A percentile compares a stretch with the other conserved stretches of the same genome.
phyloP scores from a whole-genome alignment of 805 yeast genomes.

The Lipomyces japonicus region DNA sequence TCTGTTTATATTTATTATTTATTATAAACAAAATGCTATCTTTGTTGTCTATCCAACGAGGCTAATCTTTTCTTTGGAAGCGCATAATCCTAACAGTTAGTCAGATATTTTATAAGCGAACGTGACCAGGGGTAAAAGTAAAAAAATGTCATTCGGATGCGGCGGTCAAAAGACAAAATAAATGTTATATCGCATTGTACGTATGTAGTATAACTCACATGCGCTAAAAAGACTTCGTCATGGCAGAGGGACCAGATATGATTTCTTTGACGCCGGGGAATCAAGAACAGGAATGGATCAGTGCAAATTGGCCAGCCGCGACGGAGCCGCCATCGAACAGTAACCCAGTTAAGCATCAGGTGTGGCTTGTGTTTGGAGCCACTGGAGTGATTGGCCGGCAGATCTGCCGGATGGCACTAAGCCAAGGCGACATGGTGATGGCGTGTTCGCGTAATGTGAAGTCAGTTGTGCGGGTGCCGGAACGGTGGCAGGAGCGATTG shows the following conservation, averaged over 20 bases:
- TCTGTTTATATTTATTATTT: too few species aligned
- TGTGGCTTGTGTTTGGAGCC: slow-evolving; percentile 32
- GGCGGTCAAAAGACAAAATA: too few species aligned
- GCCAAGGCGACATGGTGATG: slow-evolving; percentile 30
- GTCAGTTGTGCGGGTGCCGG: slow-evolving; percentile 13
- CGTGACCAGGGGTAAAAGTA: too few species aligned
- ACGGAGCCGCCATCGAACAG: slow-evolving; percentile 15
- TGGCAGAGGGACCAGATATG: background rate
- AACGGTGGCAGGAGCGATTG: slow-evolving; percentile 24
- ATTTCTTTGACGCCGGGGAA: slow-evolving; percentile 2
- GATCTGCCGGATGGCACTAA: slow-evolving; percentile 28
- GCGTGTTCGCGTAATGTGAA: slow-evolving; percentile 25
- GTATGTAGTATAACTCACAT: too few species aligned
- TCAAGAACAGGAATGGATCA: slow-evolving; percentile 8
- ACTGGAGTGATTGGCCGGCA: slow-evolving; percentile 32
- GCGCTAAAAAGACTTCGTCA: slow-evolving; percentile 3
- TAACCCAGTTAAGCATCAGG: slow-evolving; percentile 16
- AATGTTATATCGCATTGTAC: too few species aligned
- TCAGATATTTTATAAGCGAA: too few species aligned
- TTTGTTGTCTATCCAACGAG: too few species aligned
- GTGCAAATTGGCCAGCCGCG: slow-evolving; percentile 17
- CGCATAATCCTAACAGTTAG: too few species aligned
- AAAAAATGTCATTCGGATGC: too few species aligned
- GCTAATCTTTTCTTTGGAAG: too few species aligned
- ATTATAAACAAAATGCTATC: too few species aligned